phyloP scores from a whole-genome alignment of 1,139 yeast species.

The Entelexis paramagnoliae region DNA sequence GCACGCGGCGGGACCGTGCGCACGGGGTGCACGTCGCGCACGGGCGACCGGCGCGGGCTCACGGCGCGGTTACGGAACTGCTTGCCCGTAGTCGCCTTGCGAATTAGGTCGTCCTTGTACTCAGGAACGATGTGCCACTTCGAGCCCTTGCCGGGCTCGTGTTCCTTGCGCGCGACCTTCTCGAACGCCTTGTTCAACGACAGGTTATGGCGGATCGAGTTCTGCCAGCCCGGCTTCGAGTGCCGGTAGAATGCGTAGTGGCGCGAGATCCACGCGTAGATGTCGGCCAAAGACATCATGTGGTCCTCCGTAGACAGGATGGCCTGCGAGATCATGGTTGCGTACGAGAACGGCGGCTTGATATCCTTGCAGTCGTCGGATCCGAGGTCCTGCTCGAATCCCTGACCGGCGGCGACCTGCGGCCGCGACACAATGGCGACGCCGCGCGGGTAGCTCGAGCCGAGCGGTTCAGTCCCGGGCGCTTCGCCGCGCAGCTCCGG shows the following conservation, averaged over 20 bases:
- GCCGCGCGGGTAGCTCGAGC: slow-evolving; percentile 32
- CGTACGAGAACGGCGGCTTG: slow-evolving; percentile 94
- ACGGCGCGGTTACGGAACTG: slow-evolving; percentile 13
- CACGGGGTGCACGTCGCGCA: background rate
- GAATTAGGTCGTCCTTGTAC: slow-evolving; percentile 73
- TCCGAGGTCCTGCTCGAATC: slow-evolving; percentile 53
- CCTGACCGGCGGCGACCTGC: slow-evolving; percentile 25
- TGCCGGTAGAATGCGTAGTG: slow-evolving; percentile 87
- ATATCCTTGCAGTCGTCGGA: slow-evolving; percentile 82
- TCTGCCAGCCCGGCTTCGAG: slow-evolving; percentile 94
- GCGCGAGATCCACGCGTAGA: slow-evolving; percentile 77
- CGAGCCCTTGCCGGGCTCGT: slow-evolving; percentile 98
- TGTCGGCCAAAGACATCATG: slow-evolving; percentile 78
- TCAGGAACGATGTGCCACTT: slow-evolving; percentile 92
- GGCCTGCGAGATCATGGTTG: slow-evolving; percentile 97
- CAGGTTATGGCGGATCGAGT: slow-evolving; percentile 71
- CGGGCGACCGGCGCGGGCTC: slow-evolving; percentile 2
- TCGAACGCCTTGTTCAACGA: slow-evolving; percentile 81
- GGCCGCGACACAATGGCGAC: slow-evolving; percentile 35
- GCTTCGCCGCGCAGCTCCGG: background rate
- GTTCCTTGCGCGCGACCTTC: slow-evolving; percentile 87
- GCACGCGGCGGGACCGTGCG: background rate
- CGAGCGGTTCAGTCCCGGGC: background rate
- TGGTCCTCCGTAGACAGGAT: slow-evolving; percentile 81
- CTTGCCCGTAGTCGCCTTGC: slow-evolving; percentile 57